These are phyloP conservation scores for Coffea humblotiana DNA, from an alignment of 305 asterid species.

Conservation along the genomic window DNA sequence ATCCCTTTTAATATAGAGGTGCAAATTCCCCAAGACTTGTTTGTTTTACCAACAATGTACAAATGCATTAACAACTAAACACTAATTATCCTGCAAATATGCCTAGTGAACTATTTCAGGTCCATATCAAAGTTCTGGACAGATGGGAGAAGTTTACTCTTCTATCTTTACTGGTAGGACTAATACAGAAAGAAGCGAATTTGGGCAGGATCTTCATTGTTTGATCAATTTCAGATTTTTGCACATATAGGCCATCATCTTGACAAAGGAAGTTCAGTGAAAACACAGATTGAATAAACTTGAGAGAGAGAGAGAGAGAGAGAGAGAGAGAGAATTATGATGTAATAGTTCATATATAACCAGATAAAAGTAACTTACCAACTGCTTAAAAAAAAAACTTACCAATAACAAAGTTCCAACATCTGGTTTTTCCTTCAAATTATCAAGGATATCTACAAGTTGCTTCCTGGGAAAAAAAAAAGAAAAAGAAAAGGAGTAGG, in stretches of 20 bases:
- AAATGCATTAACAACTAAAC: background rate
- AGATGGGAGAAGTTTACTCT: background rate
- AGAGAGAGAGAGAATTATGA: background rate
- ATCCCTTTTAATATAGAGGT: background rate
- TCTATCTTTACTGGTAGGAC: background rate
- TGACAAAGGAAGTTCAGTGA: background rate
- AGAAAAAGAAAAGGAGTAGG: background rate
- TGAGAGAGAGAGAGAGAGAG: no score
- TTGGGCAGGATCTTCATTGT: background rate
- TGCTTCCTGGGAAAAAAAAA: conserved; percentile 54
- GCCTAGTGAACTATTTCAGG: background rate
- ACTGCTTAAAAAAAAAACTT: conserved; percentile 18
- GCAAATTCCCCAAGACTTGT: background rate
- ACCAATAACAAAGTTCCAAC: conserved; percentile 84
- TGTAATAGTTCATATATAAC: background rate
- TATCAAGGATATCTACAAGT: conserved; percentile 82
- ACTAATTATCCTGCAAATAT: background rate
- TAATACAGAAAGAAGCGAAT: background rate
- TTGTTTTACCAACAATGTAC: background rate
- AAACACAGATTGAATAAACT: background rate
- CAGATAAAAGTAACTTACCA: background rate
- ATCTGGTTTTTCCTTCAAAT: conserved; percentile 94
- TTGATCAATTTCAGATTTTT: background rate
- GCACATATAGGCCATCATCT: background rate
- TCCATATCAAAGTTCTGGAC: background rate